phyloP scores from a whole-genome alignment of 202 grass and related monocot genomes.

The Brachypodium distachyon region DNA sequence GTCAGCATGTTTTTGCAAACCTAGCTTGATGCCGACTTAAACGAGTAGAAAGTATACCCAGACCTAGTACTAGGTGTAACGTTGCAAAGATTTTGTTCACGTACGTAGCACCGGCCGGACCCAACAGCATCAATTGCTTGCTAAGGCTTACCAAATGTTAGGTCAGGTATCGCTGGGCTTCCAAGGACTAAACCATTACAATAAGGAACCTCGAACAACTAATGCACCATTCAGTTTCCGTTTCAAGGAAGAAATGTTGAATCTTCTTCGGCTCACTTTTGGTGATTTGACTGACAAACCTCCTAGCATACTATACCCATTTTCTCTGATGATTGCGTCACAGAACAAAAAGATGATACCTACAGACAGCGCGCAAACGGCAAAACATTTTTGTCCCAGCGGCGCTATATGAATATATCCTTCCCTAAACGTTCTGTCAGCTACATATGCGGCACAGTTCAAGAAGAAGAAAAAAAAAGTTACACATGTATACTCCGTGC shows the following conservation, averaged over 20 bases:
- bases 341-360: not conserved
- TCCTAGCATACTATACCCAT: not conserved
- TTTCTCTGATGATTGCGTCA: not conserved
- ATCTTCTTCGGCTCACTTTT: not conserved
- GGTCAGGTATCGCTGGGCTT: constrained; percentile 9
- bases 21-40: not conserved
- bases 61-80: not conserved
- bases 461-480: too few relatives aligned
- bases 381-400: not conserved
- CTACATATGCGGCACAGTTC: too few relatives aligned
- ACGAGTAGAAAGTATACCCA: constrained; percentile 8
- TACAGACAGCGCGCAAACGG: not conserved
- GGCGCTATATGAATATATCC: too few relatives aligned
- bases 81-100: not conserved
- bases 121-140: constrained; percentile 1
- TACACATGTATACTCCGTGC: too few relatives aligned
- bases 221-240: constrained; percentile 2
- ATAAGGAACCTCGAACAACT: constrained; percentile 4
- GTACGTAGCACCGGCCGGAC: not conserved
- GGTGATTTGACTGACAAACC: constrained; percentile 14
- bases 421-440: too few relatives aligned
- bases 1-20: not conserved
- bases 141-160: constrained; percentile 17
- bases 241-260: constrained; percentile 16
- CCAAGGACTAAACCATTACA: not conserved